Percentiles rank a stretch among this genome's conserved stretches.
Conservation (phyloP, 306 rosid genomes). For the Fragaria vesca region DNA sequence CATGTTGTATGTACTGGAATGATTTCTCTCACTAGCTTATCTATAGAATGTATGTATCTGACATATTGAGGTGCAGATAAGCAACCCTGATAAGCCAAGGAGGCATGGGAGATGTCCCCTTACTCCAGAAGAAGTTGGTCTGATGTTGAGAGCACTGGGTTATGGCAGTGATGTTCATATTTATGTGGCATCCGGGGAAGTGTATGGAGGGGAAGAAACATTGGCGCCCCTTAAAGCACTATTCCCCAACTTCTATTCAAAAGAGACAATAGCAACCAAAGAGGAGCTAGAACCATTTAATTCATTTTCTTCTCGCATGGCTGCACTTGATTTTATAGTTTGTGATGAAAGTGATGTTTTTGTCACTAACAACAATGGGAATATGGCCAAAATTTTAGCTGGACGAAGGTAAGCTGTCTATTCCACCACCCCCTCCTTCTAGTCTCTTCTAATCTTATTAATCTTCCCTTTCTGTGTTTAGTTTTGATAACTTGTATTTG, state of each 20-base stretch:
- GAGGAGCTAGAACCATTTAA: conserved; percentile 79
- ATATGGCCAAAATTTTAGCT: conserved; percentile 96
- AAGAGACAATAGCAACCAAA: conserved; percentile 81
- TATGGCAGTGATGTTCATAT: conserved; percentile 88
- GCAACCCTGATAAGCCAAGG: conserved; percentile 92
- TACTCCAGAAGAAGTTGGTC: conserved; percentile 98
- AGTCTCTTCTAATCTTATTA: conserved; percentile 7
- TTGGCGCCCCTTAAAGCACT: conserved; percentile 82
- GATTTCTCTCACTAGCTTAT: conserved; percentile 1
- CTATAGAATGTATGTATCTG: not conserved
- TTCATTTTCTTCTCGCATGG: conserved; percentile 98
- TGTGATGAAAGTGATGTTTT: conserved; percentile 97
- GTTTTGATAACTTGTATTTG: conserved; percentile 25
- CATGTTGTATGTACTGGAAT: not conserved
- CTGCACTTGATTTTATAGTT: conserved; percentile 92
- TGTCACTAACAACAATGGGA: conserved; percentile 97
- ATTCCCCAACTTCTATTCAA: conserved; percentile 86
- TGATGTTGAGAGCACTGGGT: conserved; percentile 95
- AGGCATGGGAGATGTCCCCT: conserved; percentile 98
- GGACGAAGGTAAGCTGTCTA: conserved; percentile 71
- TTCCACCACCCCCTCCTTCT: not conserved
- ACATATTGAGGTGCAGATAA: conserved; percentile 53
- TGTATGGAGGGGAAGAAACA: conserved; percentile 92
- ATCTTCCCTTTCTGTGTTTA: conserved; percentile 17
- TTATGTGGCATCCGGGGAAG: conserved; percentile 96